Conservation (phyloP, 2,329 filamentous ascomycete species). For the Plenodomus lindquistii region DNA sequence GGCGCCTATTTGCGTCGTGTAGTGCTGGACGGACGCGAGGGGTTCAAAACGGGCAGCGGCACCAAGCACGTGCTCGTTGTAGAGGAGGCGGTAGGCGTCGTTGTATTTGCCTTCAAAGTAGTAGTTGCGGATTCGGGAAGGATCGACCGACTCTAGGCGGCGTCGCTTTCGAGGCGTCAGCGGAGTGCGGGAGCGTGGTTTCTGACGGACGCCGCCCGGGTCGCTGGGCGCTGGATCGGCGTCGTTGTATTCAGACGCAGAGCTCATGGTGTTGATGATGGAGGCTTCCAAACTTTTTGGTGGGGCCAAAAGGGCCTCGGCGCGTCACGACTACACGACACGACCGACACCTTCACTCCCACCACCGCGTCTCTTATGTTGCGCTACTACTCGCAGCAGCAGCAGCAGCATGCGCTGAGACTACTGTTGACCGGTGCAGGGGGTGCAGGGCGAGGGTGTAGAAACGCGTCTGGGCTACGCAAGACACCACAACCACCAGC, state of each 20-base stretch:
- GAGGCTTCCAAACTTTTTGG: conserved; percentile 4
- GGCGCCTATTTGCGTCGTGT: conserved; percentile 66
- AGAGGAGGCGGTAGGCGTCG: conserved; percentile 46
- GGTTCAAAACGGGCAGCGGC: conserved; percentile 22
- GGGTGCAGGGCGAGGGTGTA: not conserved
- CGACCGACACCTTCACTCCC: conserved; percentile 13
- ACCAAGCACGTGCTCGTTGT: conserved; percentile 34
- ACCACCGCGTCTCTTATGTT: conserved; percentile 34
- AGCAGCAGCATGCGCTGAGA: conserved; percentile 38
- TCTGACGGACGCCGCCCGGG: conserved; percentile 5
- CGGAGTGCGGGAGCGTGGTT: conserved; percentile 8
- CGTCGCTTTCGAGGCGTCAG: conserved; percentile 29
- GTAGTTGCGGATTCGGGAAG: conserved; percentile 18
- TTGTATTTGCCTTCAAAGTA: conserved; percentile 50
- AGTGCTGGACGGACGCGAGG: conserved; percentile 9
- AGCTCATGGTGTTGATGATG: conserved; percentile 19
- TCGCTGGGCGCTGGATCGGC: not conserved
- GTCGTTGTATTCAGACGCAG: conserved; percentile 12
- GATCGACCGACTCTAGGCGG: conserved; percentile 23
- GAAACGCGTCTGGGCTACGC: conserved; percentile 22
- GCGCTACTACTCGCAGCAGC: too few species aligned
- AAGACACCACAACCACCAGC: not conserved
- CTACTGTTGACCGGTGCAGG: conserved; percentile 16
- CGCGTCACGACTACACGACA: conserved; percentile 22
- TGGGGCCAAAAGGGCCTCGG: conserved; percentile 11